Percentiles rank a stretch among this genome's conserved stretches.
phyloP scores from a whole-genome alignment of 768 basidiomycete species.

The Baorangia bicolor region DNA sequence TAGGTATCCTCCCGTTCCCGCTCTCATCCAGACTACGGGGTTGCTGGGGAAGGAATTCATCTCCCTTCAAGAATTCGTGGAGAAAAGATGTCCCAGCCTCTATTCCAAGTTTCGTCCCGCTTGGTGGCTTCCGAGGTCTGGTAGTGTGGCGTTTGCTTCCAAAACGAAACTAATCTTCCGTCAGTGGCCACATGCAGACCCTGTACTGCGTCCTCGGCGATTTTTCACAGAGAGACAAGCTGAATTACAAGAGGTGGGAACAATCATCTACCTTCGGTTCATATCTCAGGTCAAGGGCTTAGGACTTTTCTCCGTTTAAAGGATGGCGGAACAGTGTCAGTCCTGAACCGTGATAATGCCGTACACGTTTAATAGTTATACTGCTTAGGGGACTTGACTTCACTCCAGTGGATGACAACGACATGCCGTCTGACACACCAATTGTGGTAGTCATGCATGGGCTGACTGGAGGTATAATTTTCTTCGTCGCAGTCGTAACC shows the following conservation, averaged over 20 bases:
- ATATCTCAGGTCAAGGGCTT: constrained; percentile 3
- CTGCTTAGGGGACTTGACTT: constrained; percentile 33
- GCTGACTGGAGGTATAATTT: constrained; percentile 31
- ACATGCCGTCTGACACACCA: constrained; percentile 26
- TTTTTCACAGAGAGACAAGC: constrained; percentile 31
- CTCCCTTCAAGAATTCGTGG: constrained; percentile 32
- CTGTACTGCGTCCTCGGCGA: constrained; percentile 32
- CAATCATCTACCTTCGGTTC: neutral
- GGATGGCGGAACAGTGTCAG: constrained; percentile 36
- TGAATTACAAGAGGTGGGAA: constrained; percentile 31
- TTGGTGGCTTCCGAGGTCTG: constrained; percentile 36
- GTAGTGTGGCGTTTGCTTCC: neutral
- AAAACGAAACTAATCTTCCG: constrained; percentile 14
- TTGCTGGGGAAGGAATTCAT: constrained; percentile 8
- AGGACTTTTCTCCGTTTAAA: constrained; percentile 30
- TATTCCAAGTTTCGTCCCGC: constrained; percentile 28
- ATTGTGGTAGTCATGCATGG: constrained; percentile 35
- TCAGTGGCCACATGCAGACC: constrained; percentile 34
- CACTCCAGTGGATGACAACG: constrained; percentile 25
- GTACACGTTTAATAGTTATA: neutral
- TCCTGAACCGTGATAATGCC: neutral
- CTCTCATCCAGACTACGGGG: constrained; percentile 19
- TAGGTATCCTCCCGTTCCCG: constrained; percentile 20
- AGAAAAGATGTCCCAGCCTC: constrained; percentile 31
- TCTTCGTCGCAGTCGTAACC: neutral